These are phyloP conservation scores for Neofusicoccum cordaticola DNA, from an alignment of 2,329 filamentous ascomycete species.

Conservation along the genomic window DNA sequence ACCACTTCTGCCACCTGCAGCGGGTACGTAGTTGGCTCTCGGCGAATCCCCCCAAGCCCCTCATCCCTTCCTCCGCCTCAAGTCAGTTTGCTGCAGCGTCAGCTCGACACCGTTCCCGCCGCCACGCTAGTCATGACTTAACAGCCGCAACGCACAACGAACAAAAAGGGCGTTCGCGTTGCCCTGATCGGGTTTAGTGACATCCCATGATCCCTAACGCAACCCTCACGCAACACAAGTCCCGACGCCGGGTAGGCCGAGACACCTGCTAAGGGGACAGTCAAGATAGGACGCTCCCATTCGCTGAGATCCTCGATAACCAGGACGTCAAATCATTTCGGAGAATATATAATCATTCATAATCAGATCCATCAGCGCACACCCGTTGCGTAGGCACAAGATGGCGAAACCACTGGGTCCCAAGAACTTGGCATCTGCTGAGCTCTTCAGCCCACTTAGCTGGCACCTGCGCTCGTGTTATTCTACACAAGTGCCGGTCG, in stretches of 20 bases:
- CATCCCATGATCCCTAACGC: not conserved
- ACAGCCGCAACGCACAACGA: too few species aligned
- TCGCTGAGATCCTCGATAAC: not conserved
- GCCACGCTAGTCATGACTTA: too few species aligned
- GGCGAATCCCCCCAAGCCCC: too few species aligned
- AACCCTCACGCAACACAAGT: not conserved
- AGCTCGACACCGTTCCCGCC: too few species aligned
- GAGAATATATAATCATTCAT: not conserved
- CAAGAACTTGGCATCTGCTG: not conserved
- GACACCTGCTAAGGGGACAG: not conserved
- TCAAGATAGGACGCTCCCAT: not conserved
- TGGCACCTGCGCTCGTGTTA: not conserved
- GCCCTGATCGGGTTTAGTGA: too few species aligned
- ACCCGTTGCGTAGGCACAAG: too few species aligned
- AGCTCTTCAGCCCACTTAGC: not conserved
- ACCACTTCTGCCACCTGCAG: not conserved
- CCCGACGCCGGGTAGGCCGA: not conserved
- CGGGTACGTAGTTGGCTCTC: too few species aligned
- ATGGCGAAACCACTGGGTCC: not conserved
- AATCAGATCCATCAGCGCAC: not conserved
- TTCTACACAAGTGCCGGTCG: too few species aligned
- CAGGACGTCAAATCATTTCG: not conserved
- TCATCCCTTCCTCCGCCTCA: not conserved
- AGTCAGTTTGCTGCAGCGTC: too few species aligned
- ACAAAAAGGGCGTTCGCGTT: too few species aligned